A percentile compares a stretch with the other conserved stretches of the same genome.
Conservation (phyloP, 2,329 filamentous ascomycete species). For the Neonectria coccinea region DNA sequence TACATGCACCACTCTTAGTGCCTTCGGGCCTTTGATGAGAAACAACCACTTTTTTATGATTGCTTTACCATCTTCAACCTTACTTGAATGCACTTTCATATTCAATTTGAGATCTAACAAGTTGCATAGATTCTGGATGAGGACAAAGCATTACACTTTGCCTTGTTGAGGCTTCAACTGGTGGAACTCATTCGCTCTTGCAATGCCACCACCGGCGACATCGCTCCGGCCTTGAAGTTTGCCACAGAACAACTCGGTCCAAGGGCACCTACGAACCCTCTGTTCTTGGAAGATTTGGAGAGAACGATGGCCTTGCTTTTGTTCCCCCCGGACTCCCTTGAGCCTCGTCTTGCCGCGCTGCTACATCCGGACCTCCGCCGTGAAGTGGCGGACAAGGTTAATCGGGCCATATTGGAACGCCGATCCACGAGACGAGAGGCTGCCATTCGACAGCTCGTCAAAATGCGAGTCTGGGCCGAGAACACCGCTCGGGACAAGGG, state of each 20-base stretch:
- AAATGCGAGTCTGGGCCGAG: constrained; percentile 88
- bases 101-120: constrained; percentile 26
- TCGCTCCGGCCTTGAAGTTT: constrained; percentile 84
- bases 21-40: constrained; percentile 91
- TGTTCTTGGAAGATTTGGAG: constrained; percentile 89
- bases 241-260: constrained; percentile 89
- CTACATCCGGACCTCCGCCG: constrained; percentile 83
- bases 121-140: constrained; percentile 83
- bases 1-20: constrained; percentile 99
- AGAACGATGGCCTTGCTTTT: constrained; percentile 93
- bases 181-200: constrained; percentile 91
- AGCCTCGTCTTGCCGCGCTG: constrained; percentile 79
- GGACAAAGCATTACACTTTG: constrained; percentile 87
- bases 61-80: constrained; percentile 20
- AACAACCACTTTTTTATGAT: constrained; percentile 72
- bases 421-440: constrained; percentile 82
- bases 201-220: constrained; percentile 76
- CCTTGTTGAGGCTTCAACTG: constrained; percentile 88
- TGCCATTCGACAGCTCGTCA: constrained; percentile 83
- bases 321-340: constrained; percentile 83
- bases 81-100: constrained; percentile 8
- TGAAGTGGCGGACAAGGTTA: constrained; percentile 88
- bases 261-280: constrained; percentile 81
- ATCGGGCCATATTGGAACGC: constrained; percentile 83
- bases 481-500: constrained; percentile 61